Base-by-base conservation (phyloP, 768 basidiomycete genomes). In the Megacollybia marginata region DNA sequence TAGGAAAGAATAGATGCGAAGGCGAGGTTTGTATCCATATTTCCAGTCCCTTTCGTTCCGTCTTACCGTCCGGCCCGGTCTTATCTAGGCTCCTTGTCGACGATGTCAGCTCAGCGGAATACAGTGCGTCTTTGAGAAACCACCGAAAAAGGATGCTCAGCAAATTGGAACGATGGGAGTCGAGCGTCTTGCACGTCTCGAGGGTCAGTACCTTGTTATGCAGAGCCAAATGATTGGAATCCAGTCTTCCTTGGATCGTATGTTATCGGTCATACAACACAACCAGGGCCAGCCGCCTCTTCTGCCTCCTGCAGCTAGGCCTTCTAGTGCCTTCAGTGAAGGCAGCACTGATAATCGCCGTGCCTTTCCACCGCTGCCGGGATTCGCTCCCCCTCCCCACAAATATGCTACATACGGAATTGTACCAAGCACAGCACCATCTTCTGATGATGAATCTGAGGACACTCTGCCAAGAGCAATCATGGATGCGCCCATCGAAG, bases 161-260 rank as follows among this genome's bases (percentile, higher is more conserved):
- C 66, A 69, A 9, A 63, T 82, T 58, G 70, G 85, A 51, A 76
- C 72, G 43, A 77, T 83, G 44, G 84, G 86, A 58, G 76, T 85
- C 44, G 89, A 91, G 88, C 91, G 58, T 64, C 82, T 72, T 42
- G 16, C n/a, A 42, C 82, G 88, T 49, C 80, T 92, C 54, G 90
- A 92, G 65, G 85, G 86, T 55, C 88, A 92, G 64, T 92, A 90
- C 62, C 60, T 92, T 63, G 87, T 90, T 56, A 88, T 92, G 80
- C 88, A 92, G 64, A 89, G 88, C 67, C 90, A 92, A 63, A 91
- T 92, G 87, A 92, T 92, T 57, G 90, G 90, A 58, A 88, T 92
- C 85, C 91, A 92, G 66, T 86, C 88, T 5, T 86, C 89, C 20
- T 65, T 92, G 54, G 90, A 92, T 66, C 79, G 90, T 47, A 92